Conservation (phyloP, 495 filamentous ascomycete genomes). For the Glarea lozoyensis region DNA sequence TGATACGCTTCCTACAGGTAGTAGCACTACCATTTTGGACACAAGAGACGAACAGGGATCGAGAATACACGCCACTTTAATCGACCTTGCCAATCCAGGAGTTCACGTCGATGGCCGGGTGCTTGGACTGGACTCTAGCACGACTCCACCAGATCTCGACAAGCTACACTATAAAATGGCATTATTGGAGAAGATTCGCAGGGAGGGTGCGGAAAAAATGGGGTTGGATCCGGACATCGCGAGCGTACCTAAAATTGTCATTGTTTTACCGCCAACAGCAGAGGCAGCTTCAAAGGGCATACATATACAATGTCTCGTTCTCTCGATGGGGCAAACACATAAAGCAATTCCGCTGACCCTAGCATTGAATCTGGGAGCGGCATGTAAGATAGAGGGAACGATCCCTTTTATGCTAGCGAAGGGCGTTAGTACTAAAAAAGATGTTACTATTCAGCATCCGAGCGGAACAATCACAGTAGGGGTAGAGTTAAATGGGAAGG, state of each 20-base stretch:
- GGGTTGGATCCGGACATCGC: conserved; percentile 38
- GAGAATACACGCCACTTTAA: conserved; percentile 43
- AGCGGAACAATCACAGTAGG: conserved; percentile 41
- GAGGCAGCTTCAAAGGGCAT: conserved; percentile 24
- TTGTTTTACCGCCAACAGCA: conserved; percentile 38
- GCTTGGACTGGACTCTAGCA: not conserved
- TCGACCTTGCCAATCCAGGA: conserved; percentile 62
- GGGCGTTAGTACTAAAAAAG: conserved; percentile 21
- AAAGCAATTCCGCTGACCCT: conserved; percentile 54
- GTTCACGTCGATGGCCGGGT: conserved; percentile 42
- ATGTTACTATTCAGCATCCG: conserved; percentile 49
- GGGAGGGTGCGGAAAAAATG: conserved; percentile 52
- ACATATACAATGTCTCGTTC: conserved; percentile 20
- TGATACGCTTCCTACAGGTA: conserved; percentile 54
- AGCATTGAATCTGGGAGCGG: conserved; percentile 51
- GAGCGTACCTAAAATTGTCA: conserved; percentile 58
- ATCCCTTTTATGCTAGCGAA: conserved; percentile 25
- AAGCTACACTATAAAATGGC: conserved; percentile 19
- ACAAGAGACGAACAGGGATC: not conserved
- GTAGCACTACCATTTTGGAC: conserved; percentile 40
- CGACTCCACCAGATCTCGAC: not conserved
- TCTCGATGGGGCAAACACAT: conserved; percentile 52
- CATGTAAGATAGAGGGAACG: conserved; percentile 39
- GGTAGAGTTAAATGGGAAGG: conserved; percentile 8
- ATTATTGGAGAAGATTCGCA: conserved; percentile 50